Percentiles rank a stretch among this genome's conserved stretches.
These are phyloP conservation scores for Fusarium hainanense DNA, from an alignment of 2,329 filamentous ascomycete species.

Conservation along the genomic window DNA sequence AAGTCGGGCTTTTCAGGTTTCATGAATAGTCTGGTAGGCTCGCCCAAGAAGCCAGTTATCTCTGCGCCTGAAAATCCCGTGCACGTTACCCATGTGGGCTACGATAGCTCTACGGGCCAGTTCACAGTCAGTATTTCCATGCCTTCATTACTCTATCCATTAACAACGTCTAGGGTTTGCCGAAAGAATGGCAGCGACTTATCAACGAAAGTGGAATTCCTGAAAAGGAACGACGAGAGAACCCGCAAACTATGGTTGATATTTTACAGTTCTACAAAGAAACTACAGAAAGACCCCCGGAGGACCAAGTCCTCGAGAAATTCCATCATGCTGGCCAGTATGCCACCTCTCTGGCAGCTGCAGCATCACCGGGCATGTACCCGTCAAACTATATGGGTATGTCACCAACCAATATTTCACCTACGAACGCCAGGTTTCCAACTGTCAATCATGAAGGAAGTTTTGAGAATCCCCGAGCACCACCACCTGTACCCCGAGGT, in stretches of 20 bases:
- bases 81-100: conserved; percentile 97
- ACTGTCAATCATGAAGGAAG: conserved; percentile 86
- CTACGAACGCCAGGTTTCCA: conserved; percentile 87
- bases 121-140: conserved; percentile 78
- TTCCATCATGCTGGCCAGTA: conserved; percentile 84
- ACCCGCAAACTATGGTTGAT: conserved; percentile 94
- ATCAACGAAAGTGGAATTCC: conserved; percentile 96
- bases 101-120: conserved; percentile 94
- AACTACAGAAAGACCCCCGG: conserved; percentile 80
- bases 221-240: conserved; percentile 93
- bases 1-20: conserved; percentile 91
- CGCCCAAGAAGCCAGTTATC: conserved; percentile 90
- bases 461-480: conserved; percentile 95
- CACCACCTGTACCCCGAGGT: conserved; percentile 82
- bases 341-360: conserved; percentile 55
- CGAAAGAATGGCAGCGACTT: conserved; percentile 97
- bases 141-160: conserved; percentile 17
- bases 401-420: conserved; percentile 77
- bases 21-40: conserved; percentile 84
- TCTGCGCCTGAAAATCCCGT: conserved; percentile 98
- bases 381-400: conserved; percentile 67
- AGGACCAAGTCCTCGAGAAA: conserved; percentile 94
- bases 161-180: conserved; percentile 74
- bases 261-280: conserved; percentile 98
- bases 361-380: conserved; percentile 65